phyloP scores from a whole-genome alignment of 805 yeast species.

The Yamadazyma philogaea region DNA sequence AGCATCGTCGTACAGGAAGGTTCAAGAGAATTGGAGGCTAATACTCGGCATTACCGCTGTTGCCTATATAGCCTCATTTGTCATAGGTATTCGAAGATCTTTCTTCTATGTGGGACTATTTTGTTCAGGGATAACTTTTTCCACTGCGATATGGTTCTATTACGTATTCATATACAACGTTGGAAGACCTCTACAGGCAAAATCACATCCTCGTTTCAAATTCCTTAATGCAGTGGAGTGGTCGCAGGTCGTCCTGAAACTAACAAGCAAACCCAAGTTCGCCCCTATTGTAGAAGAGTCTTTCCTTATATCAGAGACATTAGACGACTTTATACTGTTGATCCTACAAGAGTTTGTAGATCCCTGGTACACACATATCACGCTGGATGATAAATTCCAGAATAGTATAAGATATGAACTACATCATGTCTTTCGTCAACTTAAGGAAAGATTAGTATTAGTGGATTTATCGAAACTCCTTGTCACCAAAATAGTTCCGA shows the following conservation, averaged over 20 bases:
- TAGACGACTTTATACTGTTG: slow-evolving; percentile 48
- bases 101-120: slow-evolving; percentile 1
- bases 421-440: slow-evolving; percentile 33
- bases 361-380: slow-evolving; percentile 53
- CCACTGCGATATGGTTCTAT: background rate
- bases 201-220: slow-evolving; percentile 4
- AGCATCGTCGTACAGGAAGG: background rate
- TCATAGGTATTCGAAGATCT: background rate
- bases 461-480: slow-evolving; percentile 57
- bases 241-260: background rate
- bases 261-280: background rate
- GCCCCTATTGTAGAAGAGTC: slow-evolving; percentile 44
- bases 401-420: slow-evolving; percentile 46
- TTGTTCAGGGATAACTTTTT: slow-evolving; percentile 1
- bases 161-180: slow-evolving; percentile 6
- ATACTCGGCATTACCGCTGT: background rate
- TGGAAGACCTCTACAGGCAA: background rate
- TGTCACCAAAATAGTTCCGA: slow-evolving; percentile 59
- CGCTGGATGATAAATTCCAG: slow-evolving; percentile 28
- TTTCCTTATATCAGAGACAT: slow-evolving; percentile 48
- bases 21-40: background rate
- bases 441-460: slow-evolving; percentile 41
- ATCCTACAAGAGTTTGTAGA: slow-evolving; percentile 52
- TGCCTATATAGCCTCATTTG: background rate
- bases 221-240: slow-evolving; percentile 10